These are phyloP conservation scores for Rubus idaeus DNA, from an alignment of 306 rosid genomes.

Conservation along the genomic window DNA sequence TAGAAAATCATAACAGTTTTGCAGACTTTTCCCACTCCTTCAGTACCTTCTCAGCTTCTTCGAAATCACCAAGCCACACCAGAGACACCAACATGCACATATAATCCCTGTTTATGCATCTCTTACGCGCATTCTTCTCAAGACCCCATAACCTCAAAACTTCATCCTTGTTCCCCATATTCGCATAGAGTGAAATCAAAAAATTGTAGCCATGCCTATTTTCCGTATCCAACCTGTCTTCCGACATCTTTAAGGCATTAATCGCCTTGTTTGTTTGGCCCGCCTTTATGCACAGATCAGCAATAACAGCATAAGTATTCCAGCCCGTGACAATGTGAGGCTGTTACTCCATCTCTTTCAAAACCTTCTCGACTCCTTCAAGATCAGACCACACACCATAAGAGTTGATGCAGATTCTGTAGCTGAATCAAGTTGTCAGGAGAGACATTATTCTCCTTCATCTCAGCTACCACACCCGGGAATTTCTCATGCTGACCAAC, in stretches of 20 bases:
- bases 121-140: constrained; percentile 62
- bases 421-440: constrained; percentile 84
- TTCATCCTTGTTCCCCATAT: constrained; percentile 55
- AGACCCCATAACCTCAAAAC: constrained; percentile 68
- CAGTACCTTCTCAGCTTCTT: constrained; percentile 67
- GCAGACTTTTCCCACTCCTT: constrained; percentile 79
- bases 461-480: constrained; percentile 57
- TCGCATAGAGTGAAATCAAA: constrained; percentile 67
- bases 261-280: constrained; percentile 45
- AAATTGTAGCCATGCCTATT: constrained; percentile 65
- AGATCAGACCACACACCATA: constrained; percentile 59
- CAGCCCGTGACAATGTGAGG: constrained; percentile 67
- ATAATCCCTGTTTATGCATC: constrained; percentile 75
- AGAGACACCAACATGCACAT: constrained; percentile 56
- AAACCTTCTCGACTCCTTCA: constrained; percentile 51
- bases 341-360: constrained; percentile 74
- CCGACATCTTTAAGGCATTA: constrained; percentile 59
- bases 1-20: constrained; percentile 66
- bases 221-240: constrained; percentile 60
- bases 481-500: constrained; percentile 70
- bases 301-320: constrained; percentile 77
- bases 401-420: constrained; percentile 81
- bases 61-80: constrained; percentile 59
- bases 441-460: constrained; percentile 57
- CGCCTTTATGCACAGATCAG: constrained; percentile 60